These are phyloP conservation scores for Aspergillus sp. DNA, from an alignment of 2,329 filamentous ascomycete genomes.

Conservation along the genomic window DNA sequence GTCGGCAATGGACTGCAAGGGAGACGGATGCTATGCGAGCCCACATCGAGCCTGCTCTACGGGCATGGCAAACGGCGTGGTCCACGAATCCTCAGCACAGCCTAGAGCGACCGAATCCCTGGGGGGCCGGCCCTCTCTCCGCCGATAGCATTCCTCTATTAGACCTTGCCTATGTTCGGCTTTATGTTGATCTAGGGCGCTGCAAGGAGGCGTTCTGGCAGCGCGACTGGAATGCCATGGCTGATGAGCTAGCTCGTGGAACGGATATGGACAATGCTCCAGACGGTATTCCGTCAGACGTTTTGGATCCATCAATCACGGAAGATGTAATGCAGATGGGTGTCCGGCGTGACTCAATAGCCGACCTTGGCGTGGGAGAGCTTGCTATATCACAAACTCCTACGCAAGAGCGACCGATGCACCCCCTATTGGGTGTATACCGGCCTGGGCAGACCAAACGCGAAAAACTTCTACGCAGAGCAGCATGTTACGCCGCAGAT, in stretches of 20 bases:
- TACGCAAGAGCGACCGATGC: constrained; percentile 34
- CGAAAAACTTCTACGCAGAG: constrained; percentile 85
- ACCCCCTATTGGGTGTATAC: constrained; percentile 31
- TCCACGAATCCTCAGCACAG: constrained; percentile 81
- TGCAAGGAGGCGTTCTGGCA: constrained; percentile 95
- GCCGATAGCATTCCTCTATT: constrained; percentile 88
- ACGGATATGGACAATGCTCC: constrained; percentile 73
- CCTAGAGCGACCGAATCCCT: constrained; percentile 80
- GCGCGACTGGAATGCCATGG: constrained; percentile 88
- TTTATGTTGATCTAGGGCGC: constrained; percentile 90
- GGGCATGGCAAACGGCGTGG: constrained; percentile 94
- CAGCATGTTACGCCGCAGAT: constrained; percentile 93
- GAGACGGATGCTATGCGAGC: constrained; percentile 96
- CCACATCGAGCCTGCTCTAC: constrained; percentile 88
- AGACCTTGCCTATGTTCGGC: constrained; percentile 85
- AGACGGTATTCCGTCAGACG: constrained; percentile 45
- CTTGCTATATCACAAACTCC: constrained; percentile 37
- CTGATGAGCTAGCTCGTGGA: constrained; percentile 78
- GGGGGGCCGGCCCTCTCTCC: constrained; percentile 75
- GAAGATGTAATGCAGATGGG: constrained; percentile 18
- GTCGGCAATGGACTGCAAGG: constrained; percentile 82
- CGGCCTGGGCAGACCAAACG: constrained; percentile 59
- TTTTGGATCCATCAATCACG: constrained; percentile 29
- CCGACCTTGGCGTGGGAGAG: constrained; percentile 37
- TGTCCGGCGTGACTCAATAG: constrained; percentile 35